Evolutionary conservation across 805 yeast species (phyloP).

Genomic region (Maudiozyma barnettii): DNA sequence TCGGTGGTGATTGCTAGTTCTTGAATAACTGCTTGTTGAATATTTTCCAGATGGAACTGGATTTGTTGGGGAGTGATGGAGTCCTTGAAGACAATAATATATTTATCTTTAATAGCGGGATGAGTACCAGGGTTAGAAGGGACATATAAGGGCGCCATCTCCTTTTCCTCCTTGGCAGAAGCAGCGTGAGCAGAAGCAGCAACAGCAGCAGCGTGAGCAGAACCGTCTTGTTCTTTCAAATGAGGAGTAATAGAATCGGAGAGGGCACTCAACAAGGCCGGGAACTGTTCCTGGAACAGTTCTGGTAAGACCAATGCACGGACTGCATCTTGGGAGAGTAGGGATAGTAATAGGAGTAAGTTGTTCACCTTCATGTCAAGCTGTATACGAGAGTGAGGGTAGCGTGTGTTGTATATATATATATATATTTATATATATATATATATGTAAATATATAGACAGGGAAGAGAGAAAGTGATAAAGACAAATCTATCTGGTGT

Average conservation of each 20-base stretch:
- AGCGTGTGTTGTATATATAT: background rate
- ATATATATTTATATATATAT: too few species aligned
- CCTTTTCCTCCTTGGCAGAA: background rate
- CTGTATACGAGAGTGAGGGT: too few species aligned
- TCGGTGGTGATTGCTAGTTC: background rate
- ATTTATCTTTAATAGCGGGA: conserved; percentile 54
- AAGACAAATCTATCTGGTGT: too few species aligned
- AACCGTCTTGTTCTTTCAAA: background rate
- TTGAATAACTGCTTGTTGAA: conserved; percentile 31
- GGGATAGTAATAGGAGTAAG: background rate
- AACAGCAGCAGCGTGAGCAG: background rate
- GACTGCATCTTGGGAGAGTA: background rate
- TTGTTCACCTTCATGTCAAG: background rate
- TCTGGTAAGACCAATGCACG: background rate
- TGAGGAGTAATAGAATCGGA: background rate
- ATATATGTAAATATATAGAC: background rate
- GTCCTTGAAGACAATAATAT: conserved; percentile 78
- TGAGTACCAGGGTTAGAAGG: conserved; percentile 19
- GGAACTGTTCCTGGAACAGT: background rate
- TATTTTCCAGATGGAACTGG: conserved; percentile 55
- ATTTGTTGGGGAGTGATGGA: conserved; percentile 44
- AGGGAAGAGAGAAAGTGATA: too few species aligned
- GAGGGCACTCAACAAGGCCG: background rate
- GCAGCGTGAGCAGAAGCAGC: background rate
- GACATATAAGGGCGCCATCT: conserved; percentile 15